A percentile compares a stretch with the other conserved stretches of the same genome.
phyloP scores from a whole-genome alignment of 352 stramenopile genomes.

The Peronospora destructor region DNA sequence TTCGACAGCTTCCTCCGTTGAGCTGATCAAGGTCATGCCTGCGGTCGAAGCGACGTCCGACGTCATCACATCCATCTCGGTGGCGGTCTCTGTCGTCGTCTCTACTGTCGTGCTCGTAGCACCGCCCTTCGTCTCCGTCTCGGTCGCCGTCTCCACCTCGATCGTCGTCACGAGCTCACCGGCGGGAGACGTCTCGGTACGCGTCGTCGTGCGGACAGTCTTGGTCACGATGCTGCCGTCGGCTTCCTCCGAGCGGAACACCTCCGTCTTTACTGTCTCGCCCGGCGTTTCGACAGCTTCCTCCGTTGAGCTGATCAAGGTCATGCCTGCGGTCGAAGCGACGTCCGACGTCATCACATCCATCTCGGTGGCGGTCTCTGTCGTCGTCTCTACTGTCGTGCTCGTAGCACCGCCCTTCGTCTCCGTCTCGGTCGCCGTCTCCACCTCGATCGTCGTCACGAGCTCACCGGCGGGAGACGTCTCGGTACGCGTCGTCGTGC shows the following conservation, averaged over 20 bases:
- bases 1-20: too few species aligned
- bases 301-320: constrained; percentile 11
- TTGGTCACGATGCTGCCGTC: constrained; percentile 1
- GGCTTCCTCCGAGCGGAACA: constrained; percentile 5
- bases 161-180: too few species aligned
- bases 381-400: constrained; percentile 5
- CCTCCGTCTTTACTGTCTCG: constrained; percentile 7
- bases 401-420: constrained; percentile 1
- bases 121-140: too few species aligned
- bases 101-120: too few species aligned
- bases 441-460: constrained; percentile 3
- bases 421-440: constrained; percentile 11
- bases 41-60: too few species aligned
- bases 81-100: too few species aligned
- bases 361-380: constrained; percentile 11
- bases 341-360: constrained; percentile 8
- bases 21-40: too few species aligned
- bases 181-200: too few species aligned
- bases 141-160: too few species aligned
- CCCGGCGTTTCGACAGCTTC: constrained; percentile 1
- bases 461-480: background rate
- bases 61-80: too few species aligned
- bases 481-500: constrained; percentile 3
- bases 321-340: constrained; percentile 10
- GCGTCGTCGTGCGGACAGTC: too few species aligned